Evolutionary conservation across 1,284 basidiomycete species (phyloP).

Genomic region (Microbotryum silenes-acaulis): DNA sequence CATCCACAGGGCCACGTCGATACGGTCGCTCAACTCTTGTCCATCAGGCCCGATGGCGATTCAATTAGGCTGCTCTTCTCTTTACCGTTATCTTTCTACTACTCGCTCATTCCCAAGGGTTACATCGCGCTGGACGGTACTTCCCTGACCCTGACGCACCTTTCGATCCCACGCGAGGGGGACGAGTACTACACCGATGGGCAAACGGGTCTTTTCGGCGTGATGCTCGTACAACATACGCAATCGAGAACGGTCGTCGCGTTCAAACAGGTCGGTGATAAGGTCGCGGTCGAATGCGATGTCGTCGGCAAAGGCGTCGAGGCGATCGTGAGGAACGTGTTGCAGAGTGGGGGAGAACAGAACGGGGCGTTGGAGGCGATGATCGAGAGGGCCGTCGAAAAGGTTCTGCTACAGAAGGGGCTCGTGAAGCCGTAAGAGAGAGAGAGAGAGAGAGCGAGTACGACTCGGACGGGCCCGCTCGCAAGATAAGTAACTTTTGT

Average conservation of each 20-base stretch:
- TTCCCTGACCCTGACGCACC: conserved; percentile 80
- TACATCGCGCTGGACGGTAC: conserved; percentile 93
- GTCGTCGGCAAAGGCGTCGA: conserved; percentile 83
- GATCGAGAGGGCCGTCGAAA: conserved; percentile 65
- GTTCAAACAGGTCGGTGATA: conserved; percentile 64
- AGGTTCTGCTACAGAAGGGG: conserved; percentile 47
- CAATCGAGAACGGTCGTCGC: conserved; percentile 79
- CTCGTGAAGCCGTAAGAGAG: conserved; percentile 12
- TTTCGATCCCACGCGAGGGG: conserved; percentile 53
- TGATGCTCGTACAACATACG: conserved; percentile 95
- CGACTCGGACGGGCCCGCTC: too few relatives aligned
- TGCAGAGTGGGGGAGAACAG: conserved; percentile 51
- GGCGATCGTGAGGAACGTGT: conserved; percentile 67
- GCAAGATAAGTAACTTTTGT: not conserved
- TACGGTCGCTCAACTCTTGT: conserved; percentile 67
- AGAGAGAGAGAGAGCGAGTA: not conserved
- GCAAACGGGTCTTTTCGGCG: conserved; percentile 56
- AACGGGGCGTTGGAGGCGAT: conserved; percentile 48
- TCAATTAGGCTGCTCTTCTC: conserved; percentile 75
- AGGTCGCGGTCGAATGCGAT: conserved; percentile 91
- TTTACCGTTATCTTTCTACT: conserved; percentile 57
- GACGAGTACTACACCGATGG: conserved; percentile 10
- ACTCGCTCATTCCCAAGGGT: conserved; percentile 86
- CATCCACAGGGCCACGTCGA: conserved; percentile 80
- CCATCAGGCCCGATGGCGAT: conserved; percentile 68